Percentiles rank a stretch among this genome's conserved stretches.
phyloP scores from a whole-genome alignment of 768 basidiomycete species.

The Amanita rubescens region DNA sequence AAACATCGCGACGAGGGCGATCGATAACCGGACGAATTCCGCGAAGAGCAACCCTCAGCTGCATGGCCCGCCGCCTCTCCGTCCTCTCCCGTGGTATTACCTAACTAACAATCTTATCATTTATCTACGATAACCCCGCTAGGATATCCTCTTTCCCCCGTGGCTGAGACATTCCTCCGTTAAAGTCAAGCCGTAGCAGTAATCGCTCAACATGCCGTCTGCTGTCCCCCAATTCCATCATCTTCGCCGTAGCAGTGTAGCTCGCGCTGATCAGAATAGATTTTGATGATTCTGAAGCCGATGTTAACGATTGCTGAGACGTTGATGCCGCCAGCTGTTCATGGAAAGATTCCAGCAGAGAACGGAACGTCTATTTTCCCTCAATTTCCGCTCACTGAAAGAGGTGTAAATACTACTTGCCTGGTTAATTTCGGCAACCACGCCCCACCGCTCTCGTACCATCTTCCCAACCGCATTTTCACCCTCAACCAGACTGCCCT shows the following conservation, averaged over 20 bases:
- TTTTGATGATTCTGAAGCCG: constrained; percentile 61
- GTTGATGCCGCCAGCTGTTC: constrained; percentile 72
- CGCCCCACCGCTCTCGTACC: constrained; percentile 61
- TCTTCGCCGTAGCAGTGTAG: constrained; percentile 44
- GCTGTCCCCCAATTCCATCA: constrained; percentile 55
- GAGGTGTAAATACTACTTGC: constrained; percentile 34
- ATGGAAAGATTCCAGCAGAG: constrained; percentile 68
- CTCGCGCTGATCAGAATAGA: constrained; percentile 57
- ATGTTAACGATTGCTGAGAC: constrained; percentile 63
- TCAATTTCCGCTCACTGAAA: not conserved
- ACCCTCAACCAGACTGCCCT: constrained; percentile 61
- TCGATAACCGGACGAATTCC: constrained; percentile 5
- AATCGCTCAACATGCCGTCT: constrained; percentile 78
- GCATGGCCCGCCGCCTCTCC: constrained; percentile 28
- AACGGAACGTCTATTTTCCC: constrained; percentile 50
- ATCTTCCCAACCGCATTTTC: constrained; percentile 59
- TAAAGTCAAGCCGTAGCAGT: constrained; percentile 78
- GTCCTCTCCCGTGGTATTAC: constrained; percentile 25
- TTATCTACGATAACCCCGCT: constrained; percentile 46
- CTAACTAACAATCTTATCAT: too few relatives aligned
- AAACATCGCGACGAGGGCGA: too few relatives aligned
- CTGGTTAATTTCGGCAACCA: constrained; percentile 74
- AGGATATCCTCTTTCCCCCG: constrained; percentile 28
- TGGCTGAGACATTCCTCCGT: constrained; percentile 61
- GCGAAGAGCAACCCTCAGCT: not conserved